Base-by-base conservation (phyloP, 257 asterid species). In the Rehmannia glutinosa region DNA sequence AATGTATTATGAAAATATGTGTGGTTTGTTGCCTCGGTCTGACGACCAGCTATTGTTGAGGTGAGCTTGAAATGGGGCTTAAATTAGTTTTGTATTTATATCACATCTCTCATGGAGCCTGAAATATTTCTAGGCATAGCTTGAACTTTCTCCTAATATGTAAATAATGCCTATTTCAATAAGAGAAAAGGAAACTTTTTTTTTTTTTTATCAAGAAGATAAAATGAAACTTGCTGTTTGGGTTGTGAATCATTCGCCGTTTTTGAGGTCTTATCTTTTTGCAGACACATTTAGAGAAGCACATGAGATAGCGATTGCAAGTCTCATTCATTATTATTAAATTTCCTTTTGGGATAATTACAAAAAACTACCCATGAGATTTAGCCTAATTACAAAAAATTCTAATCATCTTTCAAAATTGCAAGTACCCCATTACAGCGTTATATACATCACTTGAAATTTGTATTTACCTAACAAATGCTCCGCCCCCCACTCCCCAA, bases 1-100 rank as follows among this genome's bases (percentile, higher is more conserved):
- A 64, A 74, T 69, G 57, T 78, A 63, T 60, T 84, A 78, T 42
- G 73, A 53, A 15, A 77, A 83, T 71, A 67, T 80, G 38, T 83
- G 93, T 47, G 17, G 55, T 64, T 43, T 73, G 80, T 78, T 85
- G 55, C 87, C 96, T 55, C 88, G 50, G 36, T 80, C 91, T 51
- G 71, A 86, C 28, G 76, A 78, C 66, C 80, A 66, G 59, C 80
- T 88, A 38, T 52, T 83, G 16, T 64, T 88, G 78, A 83, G 96
- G 96, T 88, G 71, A 61, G 70, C 27, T 54, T 36, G 11, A 19
- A 25, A 11, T 41, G 42, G 8, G 3, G 6, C 23, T n/a, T n/a
- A 54, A 53, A 50, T 27, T 27, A 59, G n/a, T 12, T 69, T 19
- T 21, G 4, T 1, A 17, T 6, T 33, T 74, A 17, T 49, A 27